phyloP scores from a whole-genome alignment of 305 asterid species.

The Fraxinus angustifolia region DNA sequence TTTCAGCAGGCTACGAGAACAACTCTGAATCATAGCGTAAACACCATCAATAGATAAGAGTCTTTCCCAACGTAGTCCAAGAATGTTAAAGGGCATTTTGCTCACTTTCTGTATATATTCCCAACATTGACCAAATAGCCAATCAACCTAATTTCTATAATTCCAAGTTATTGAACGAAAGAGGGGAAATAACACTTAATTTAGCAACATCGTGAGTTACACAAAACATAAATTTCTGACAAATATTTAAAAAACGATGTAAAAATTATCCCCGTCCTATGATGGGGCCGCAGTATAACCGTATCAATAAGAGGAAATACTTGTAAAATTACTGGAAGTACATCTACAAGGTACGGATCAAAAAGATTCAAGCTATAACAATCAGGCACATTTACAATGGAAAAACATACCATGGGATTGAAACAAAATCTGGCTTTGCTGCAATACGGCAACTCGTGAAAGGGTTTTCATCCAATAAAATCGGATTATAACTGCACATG shows the following conservation, averaged over 20 bases:
- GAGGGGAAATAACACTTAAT: background rate
- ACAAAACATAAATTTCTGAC: background rate
- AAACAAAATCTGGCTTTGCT: background rate
- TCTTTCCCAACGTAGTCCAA: background rate
- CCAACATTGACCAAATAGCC: background rate
- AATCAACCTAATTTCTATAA: background rate
- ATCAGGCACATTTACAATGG: background rate
- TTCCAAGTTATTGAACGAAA: background rate
- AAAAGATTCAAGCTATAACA: background rate
- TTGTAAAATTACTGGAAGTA: background rate
- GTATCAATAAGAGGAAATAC: background rate
- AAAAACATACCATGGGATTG: background rate
- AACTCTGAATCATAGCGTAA: background rate
- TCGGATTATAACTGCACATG: conserved; percentile 13
- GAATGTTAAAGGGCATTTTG: background rate
- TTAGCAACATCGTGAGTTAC: background rate
- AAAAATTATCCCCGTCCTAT: background rate
- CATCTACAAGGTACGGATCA: background rate
- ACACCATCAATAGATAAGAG: background rate
- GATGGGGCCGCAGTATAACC: background rate
- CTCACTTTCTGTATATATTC: background rate
- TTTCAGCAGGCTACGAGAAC: background rate
- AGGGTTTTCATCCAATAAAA: conserved; percentile 10
- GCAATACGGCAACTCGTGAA: background rate
- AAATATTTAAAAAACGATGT: background rate